Evolutionary conservation across 2,329 filamentous ascomycete species (phyloP), one percentile per base, ranked within the genome.

Genomic region (Alternaria postmessia): DNA sequence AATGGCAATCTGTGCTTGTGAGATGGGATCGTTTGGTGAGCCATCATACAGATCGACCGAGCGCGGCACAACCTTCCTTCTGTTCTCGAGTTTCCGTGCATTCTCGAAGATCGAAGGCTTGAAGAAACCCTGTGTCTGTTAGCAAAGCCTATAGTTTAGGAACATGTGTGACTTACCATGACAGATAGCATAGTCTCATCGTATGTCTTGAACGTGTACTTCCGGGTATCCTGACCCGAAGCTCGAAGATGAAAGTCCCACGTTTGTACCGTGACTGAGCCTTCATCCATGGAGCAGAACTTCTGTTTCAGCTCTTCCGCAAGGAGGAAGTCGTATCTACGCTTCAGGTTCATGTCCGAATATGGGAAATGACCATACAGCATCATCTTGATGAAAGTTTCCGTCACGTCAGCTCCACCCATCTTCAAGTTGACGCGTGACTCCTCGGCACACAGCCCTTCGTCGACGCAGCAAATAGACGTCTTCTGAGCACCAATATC

Each of bases 401-500:
- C 93, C 0, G 95, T 98, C 38, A 98, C 91, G 78, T 99, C 95
- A 71, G 87, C 89, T 1, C 95, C 95, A 51, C 95, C 95, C 71
- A 91, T 96, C 78, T 99, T 98, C 66, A 99, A 82, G 76, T 98
- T 98, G 75, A 99, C 88, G 16, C 95, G 88, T 16, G 95, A 99
- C 75, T 97, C 94, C 65, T 98, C 95, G 26, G 97, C 87, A 73
- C 92, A 93, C 80, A 99, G 91, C 2, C 95, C 95, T 77, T 99
- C 95, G 72, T 99, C 95, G 11, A 99, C 94, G 69, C 95, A 99
- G 63, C 94, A 94, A 32, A 99, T 91, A 0, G 95, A 96, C 1
- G 95, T 98, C 84, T 99, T 99, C 76, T 98, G 93, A 1, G 95
- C 94, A 12, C 95, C 95, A 57, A 99, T 91, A 75, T 99, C 95